Percentiles rank a stretch among this genome's conserved stretches.
These are phyloP conservation scores for Pyracantha coccinea DNA, from an alignment of 331 rosid genomes.

Conservation along the genomic window DNA sequence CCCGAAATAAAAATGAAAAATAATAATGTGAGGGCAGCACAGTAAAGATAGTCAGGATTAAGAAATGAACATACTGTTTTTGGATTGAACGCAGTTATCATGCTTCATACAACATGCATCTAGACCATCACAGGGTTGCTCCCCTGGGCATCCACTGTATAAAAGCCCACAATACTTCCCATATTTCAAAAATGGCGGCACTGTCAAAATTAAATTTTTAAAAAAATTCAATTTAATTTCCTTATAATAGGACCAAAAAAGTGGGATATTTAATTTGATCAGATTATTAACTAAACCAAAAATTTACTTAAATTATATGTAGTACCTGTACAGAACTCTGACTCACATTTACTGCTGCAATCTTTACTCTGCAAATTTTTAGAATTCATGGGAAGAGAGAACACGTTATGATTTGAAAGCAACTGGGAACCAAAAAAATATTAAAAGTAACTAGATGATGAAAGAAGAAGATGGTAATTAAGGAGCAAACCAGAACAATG, in stretches of 20 bases:
- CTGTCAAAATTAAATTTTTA: constrained; percentile 18
- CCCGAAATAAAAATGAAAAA: too few relatives aligned
- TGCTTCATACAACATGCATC: constrained; percentile 91
- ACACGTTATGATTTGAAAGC: not conserved
- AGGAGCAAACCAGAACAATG: constrained; percentile 43
- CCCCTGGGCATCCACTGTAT: constrained; percentile 91
- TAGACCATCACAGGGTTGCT: constrained; percentile 88
- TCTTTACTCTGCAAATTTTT: constrained; percentile 48
- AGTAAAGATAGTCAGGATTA: not conserved
- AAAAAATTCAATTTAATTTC: not conserved
- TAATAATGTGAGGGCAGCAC: not conserved
- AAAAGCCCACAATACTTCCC: constrained; percentile 93
- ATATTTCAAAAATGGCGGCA: constrained; percentile 83
- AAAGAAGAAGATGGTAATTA: not conserved
- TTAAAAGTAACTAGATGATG: not conserved
- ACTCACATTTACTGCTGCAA: constrained; percentile 82
- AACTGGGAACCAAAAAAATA: not conserved
- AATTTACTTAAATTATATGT: not conserved
- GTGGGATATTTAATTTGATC: not conserved
- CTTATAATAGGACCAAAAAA: not conserved
- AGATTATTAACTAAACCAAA: not conserved
- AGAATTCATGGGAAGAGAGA: not conserved
- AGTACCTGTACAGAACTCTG: constrained; percentile 82
- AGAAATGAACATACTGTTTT: constrained; percentile 49
- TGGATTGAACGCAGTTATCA: constrained; percentile 61